Percentiles rank a stretch among this genome's conserved stretches.
Evolutionary conservation across 2,329 filamentous ascomycete genomes (phyloP).

Genomic region (Catunica adiposa): DNA sequence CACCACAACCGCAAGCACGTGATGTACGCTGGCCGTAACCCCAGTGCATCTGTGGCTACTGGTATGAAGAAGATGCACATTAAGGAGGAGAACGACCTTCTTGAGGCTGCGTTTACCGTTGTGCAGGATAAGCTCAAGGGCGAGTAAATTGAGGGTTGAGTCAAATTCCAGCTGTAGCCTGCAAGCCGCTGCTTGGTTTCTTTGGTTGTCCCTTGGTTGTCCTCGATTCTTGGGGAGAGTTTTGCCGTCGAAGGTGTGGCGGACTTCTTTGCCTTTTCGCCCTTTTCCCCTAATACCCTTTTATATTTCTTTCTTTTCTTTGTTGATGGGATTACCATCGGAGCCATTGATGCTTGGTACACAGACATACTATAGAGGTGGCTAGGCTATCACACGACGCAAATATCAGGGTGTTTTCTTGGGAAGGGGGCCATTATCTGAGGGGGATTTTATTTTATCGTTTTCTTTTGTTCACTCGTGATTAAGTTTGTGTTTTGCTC

Average conservation of each 20-base stretch:
- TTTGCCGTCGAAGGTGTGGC: not conserved
- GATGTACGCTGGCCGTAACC: constrained; percentile 89
- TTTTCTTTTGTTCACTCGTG: not conserved
- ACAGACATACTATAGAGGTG: not conserved
- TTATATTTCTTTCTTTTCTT: constrained; percentile 7
- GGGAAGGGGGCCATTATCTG: not conserved
- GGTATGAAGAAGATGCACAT: constrained; percentile 75
- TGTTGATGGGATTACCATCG: not conserved
- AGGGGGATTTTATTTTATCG: not conserved
- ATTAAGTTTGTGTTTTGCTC: not conserved
- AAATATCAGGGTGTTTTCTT: not conserved
- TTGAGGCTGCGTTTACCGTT: constrained; percentile 47
- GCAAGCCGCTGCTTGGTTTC: not conserved
- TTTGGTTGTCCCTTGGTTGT: not conserved
- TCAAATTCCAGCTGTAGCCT: too few species aligned
- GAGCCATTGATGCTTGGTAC: not conserved
- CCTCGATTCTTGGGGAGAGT: not conserved
- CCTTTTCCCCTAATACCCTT: constrained; percentile 2
- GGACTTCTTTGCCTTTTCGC: not conserved
- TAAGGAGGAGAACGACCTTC: constrained; percentile 82
- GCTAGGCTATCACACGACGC: not conserved
- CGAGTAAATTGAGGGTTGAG: constrained; percentile 27
- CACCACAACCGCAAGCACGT: constrained; percentile 89
- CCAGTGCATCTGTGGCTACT: constrained; percentile 84
- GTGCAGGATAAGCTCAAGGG: constrained; percentile 55